phyloP scores from a whole-genome alignment of 768 basidiomycete species.

The Leccinum imitatum region DNA sequence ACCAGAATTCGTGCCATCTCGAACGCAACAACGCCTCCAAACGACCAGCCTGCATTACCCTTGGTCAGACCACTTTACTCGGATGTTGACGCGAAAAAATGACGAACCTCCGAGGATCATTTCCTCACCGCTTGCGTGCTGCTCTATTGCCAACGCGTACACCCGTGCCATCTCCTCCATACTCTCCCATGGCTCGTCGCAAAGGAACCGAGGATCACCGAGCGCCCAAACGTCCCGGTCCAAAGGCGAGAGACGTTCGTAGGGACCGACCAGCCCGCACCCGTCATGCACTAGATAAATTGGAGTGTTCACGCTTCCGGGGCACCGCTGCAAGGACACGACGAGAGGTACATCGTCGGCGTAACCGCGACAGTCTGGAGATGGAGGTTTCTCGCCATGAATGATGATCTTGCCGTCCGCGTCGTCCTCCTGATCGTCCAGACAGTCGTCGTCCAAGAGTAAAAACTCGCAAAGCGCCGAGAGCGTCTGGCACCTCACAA shows the following conservation, averaged over 20 bases:
- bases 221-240: slow-evolving; percentile 61
- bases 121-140: slow-evolving; percentile 32
- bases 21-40: slow-evolving; percentile 72
- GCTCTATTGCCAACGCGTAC: slow-evolving; percentile 46
- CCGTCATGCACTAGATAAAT: slow-evolving; percentile 75
- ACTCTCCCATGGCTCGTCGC: slow-evolving; percentile 46
- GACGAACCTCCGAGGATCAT: slow-evolving; percentile 59
- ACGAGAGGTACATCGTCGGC: not conserved
- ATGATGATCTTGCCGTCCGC: not conserved
- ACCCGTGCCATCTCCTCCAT: slow-evolving; percentile 51
- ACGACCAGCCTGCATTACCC: slow-evolving; percentile 63
- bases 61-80: not conserved
- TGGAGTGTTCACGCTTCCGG: slow-evolving; percentile 30
- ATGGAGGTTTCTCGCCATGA: not conserved
- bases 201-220: slow-evolving; percentile 51
- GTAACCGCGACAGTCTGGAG: not conserved
- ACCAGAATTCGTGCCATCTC: slow-evolving; percentile 55
- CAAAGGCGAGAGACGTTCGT: slow-evolving; percentile 45
- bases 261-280: slow-evolving; percentile 57
- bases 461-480: not conserved
- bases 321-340: slow-evolving; percentile 31
- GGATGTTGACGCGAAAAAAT: not conserved
- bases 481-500: slow-evolving; percentile 41
- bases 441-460: not conserved
- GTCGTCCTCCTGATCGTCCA: not conserved